phyloP scores from a whole-genome alignment of 495 filamentous ascomycete genomes.

The Talaromyces proteolyticus region DNA sequence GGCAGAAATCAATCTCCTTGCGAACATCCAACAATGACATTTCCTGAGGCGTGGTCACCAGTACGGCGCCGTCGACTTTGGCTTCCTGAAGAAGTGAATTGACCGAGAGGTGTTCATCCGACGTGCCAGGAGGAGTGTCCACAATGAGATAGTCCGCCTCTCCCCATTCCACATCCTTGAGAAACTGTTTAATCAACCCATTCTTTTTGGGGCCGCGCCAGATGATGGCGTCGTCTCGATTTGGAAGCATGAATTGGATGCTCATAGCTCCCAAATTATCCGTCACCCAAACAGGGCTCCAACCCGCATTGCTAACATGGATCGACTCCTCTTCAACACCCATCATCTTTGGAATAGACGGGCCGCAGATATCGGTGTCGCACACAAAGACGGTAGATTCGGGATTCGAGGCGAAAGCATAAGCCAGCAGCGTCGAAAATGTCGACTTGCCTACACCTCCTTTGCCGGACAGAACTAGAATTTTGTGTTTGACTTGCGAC shows the following conservation, averaged over 20 bases:
- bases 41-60: conserved; percentile 94
- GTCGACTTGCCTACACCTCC: conserved; percentile 96
- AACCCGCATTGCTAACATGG: conserved; percentile 75
- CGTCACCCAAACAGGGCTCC: conserved; percentile 89
- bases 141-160: conserved; percentile 88
- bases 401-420: conserved; percentile 76
- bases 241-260: conserved; percentile 95
- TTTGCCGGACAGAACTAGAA: conserved; percentile 88
- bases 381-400: conserved; percentile 79
- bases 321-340: conserved; percentile 90
- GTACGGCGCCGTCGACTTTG: conserved; percentile 85
- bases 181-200: conserved; percentile 92
- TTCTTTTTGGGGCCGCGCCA: conserved; percentile 99
- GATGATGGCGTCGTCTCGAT: conserved; percentile 87
- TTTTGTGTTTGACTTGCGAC: conserved; percentile 77
- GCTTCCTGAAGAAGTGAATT: conserved; percentile 82
- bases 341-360: conserved; percentile 96
- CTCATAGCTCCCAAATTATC: conserved; percentile 94
- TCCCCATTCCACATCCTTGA: conserved; percentile 97
- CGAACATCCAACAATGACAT: conserved; percentile 88
- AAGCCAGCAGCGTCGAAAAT: conserved; percentile 78
- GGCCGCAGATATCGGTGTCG: conserved; percentile 96
- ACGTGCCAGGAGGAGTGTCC: conserved; percentile 92
- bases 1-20: conserved; percentile 95
- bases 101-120: conserved; percentile 90